phyloP scores from a whole-genome alignment of 441 rosid genomes.

The Gossypium schwendimanii region DNA sequence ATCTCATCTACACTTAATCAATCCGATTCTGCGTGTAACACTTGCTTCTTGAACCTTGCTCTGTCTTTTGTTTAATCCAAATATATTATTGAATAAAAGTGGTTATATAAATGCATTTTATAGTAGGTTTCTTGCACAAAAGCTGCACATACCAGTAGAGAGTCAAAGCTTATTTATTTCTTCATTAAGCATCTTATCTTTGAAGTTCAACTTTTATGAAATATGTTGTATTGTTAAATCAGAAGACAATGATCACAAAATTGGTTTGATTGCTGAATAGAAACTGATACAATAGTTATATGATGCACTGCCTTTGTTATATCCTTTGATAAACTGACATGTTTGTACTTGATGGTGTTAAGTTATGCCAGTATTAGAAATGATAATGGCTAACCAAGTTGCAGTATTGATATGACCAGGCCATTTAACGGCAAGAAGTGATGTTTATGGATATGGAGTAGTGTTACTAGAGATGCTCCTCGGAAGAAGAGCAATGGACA shows the following conservation, averaged over 20 bases:
- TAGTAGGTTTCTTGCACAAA: neutral
- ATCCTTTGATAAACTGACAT: neutral
- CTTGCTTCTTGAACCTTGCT: neutral
- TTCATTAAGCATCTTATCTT: neutral
- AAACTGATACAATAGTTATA: neutral
- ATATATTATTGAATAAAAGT: neutral
- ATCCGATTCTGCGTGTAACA: neutral
- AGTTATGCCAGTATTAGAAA: neutral
- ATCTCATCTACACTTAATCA: neutral
- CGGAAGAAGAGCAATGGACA: constrained; percentile 92
- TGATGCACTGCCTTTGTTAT: neutral
- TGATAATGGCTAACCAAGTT: constrained; percentile 12
- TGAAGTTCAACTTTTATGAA: neutral
- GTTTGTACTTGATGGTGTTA: neutral
- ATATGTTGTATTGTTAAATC: neutral
- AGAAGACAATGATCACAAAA: neutral
- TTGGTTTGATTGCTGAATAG: neutral
- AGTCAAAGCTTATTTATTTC: neutral
- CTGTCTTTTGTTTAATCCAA: neutral
- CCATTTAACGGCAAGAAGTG: constrained; percentile 90
- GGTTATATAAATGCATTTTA: neutral
- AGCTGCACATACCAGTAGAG: too few species aligned
- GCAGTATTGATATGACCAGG: constrained; percentile 38
- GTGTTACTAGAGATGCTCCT: constrained; percentile 93
- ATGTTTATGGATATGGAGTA: constrained; percentile 92